Evolutionary conservation across 164 flowering plant species (phyloP).

Genomic region (Santalum album): DNA sequence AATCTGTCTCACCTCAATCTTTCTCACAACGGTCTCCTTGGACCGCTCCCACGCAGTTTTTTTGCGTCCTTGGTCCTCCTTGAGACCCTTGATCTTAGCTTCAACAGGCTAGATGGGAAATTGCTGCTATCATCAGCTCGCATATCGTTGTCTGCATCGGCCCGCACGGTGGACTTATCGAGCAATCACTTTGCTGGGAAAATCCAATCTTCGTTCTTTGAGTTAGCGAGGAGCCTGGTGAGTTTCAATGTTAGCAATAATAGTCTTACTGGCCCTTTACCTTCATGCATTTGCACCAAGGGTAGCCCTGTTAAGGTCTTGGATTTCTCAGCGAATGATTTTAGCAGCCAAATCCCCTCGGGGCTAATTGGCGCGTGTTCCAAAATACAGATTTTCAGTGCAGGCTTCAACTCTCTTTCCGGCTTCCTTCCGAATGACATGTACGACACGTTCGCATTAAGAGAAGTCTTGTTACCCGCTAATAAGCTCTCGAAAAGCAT

Average conservation of each 20-base stretch:
- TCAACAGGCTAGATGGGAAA: not conserved
- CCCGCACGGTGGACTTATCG: not conserved
- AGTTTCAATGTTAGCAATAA: not conserved
- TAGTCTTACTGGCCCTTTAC: not conserved
- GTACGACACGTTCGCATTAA: not conserved
- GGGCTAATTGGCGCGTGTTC: not conserved
- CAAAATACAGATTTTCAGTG: not conserved
- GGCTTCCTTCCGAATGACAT: not conserved
- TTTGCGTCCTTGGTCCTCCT: not conserved
- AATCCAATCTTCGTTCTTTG: not conserved
- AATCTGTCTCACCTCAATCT: conserved; percentile 1
- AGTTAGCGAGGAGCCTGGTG: not conserved
- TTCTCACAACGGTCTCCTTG: not conserved
- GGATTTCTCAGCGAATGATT: not conserved
- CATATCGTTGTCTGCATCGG: not conserved
- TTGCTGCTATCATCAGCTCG: not conserved
- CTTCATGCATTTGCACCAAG: not conserved
- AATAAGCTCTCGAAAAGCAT: not conserved
- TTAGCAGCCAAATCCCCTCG: not conserved
- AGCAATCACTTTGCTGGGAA: not conserved
- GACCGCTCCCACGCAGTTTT: not conserved
- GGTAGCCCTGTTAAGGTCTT: not conserved
- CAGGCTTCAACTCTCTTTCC: not conserved
- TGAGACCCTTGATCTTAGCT: not conserved
- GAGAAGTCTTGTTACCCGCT: not conserved